A percentile compares a stretch with the other conserved stretches of the same genome.
These are phyloP conservation scores for Neltuma alba DNA, from an alignment of 306 rosid genomes.

Conservation along the genomic window DNA sequence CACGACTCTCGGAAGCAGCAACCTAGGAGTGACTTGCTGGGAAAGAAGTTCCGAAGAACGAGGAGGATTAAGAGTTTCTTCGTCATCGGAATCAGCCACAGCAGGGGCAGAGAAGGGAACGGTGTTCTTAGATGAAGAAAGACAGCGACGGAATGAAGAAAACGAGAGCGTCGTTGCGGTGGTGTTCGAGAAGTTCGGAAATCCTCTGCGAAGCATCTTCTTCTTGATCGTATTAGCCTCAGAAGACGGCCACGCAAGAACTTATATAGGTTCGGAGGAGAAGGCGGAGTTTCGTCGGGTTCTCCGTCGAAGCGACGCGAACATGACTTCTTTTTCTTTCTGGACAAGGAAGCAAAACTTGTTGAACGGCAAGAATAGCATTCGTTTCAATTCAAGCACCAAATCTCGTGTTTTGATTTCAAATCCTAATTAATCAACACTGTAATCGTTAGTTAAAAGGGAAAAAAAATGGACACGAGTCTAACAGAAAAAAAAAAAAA, in stretches of 20 bases:
- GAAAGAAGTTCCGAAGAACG: constrained; percentile 25
- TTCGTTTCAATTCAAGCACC: no score
- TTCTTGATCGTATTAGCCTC: not conserved
- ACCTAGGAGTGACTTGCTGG: constrained; percentile 29
- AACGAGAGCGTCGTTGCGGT: not conserved
- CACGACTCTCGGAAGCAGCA: constrained; percentile 79
- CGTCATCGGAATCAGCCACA: constrained; percentile 32
- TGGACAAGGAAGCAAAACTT: not conserved
- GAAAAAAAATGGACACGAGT: no score
- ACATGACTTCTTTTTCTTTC: not conserved
- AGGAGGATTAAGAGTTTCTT: constrained; percentile 3
- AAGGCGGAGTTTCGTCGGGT: not conserved
- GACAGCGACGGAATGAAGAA: constrained; percentile 32
- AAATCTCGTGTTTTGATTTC: no score
- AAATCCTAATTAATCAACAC: no score
- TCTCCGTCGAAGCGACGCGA: not conserved
- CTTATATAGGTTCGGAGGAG: not conserved
- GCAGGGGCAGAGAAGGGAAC: constrained; percentile 32
- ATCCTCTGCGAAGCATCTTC: constrained; percentile 27
- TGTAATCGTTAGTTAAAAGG: no score
- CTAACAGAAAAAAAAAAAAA: no score
- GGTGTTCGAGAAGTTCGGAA: constrained; percentile 12
- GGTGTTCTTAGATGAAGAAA: constrained; percentile 30
- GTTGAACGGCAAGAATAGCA: not conserved
- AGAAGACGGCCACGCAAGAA: not conserved